Conservation (phyloP, 306 rosid species). For the Prunus salicina region DNA sequence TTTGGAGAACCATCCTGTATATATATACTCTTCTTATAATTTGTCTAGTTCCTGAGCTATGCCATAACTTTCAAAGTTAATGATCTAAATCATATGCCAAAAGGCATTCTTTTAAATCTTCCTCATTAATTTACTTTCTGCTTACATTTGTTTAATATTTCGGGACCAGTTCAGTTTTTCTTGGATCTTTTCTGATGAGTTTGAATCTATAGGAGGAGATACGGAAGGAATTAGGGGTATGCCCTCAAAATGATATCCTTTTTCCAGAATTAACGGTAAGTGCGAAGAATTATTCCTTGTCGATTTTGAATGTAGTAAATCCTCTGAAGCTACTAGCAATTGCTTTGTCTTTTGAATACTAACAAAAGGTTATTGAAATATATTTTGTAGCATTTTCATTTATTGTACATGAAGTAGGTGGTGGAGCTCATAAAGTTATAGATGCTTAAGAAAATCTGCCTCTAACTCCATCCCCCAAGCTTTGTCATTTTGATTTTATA, state of each 20-base stretch:
- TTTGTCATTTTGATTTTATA: background rate
- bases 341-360: background rate
- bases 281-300: slow-evolving; percentile 18
- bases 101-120: background rate
- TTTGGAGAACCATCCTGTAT: background rate
- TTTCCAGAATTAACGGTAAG: slow-evolving; percentile 92
- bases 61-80: background rate
- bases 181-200: slow-evolving; percentile 10
- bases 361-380: background rate
- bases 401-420: background rate
- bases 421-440: background rate
- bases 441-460: background rate
- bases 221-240: slow-evolving; percentile 90
- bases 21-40: background rate
- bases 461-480: background rate
- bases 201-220: slow-evolving; percentile 74
- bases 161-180: background rate
- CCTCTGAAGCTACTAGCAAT: slow-evolving; percentile 1
- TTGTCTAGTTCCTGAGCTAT: too few species aligned
- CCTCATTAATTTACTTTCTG: background rate
- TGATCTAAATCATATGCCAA: background rate
- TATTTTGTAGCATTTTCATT: background rate
- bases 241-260: slow-evolving; percentile 94
- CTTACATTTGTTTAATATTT: background rate
- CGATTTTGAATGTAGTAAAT: slow-evolving; percentile 12